A percentile compares a stretch with the other conserved stretches of the same genome.
phyloP scores from a whole-genome alignment of 805 yeast species.

The Candida maltosa region DNA sequence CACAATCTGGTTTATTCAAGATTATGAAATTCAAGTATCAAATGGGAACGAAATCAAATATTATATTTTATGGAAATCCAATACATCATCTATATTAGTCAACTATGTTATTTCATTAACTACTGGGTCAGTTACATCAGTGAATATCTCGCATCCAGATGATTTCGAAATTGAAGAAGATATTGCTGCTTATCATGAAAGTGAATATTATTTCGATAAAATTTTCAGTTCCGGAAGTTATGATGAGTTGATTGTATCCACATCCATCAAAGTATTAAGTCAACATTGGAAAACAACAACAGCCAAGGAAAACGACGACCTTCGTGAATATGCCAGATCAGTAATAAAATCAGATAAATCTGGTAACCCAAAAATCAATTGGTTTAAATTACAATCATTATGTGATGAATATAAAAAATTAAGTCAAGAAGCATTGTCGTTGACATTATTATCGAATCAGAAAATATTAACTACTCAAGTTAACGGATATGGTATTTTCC shows the following conservation, averaged over 20 bases:
- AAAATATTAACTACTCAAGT: conserved; percentile 22
- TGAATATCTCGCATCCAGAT: conserved; percentile 14
- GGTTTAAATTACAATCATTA: conserved; percentile 68
- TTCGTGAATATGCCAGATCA: conserved; percentile 6
- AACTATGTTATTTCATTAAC: conserved; percentile 13
- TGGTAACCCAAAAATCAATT: conserved; percentile 44
- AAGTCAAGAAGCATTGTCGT: conserved; percentile 56
- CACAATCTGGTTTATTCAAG: conserved; percentile 48
- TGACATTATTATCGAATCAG: conserved; percentile 21
- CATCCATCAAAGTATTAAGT: conserved; percentile 40
- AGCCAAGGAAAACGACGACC: not conserved
- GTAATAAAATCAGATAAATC: conserved; percentile 2
- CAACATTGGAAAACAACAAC: conserved; percentile 4
- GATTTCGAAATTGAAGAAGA: conserved; percentile 12
- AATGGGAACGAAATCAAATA: conserved; percentile 15
- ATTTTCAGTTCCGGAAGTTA: conserved; percentile 51
- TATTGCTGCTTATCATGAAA: conserved; percentile 20
- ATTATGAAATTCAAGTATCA: conserved; percentile 15
- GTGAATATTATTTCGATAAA: conserved; percentile 40
- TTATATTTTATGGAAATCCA: conserved; percentile 60
- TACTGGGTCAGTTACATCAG: conserved; percentile 12
- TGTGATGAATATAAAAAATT: conserved; percentile 68
- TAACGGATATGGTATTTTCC: conserved; percentile 29
- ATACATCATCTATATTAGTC: conserved; percentile 48
- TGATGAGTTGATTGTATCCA: conserved; percentile 44